phyloP scores from a whole-genome alignment of 108 stramenopile genomes.

The Cyclotella kingstonii region DNA sequence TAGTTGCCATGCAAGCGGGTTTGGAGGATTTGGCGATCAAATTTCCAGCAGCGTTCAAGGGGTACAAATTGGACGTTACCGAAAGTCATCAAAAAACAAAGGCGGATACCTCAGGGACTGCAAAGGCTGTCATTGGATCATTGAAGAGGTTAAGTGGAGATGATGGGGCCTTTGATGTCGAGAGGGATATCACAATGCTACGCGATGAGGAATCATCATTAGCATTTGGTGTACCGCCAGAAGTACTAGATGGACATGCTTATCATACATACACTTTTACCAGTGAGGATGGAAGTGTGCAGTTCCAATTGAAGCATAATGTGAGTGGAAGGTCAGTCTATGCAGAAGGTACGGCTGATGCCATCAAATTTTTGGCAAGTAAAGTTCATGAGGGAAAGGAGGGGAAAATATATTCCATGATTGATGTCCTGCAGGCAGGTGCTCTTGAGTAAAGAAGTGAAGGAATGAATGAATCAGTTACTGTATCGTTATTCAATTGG shows the following conservation, averaged over 20 bases:
- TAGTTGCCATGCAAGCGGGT: constrained; percentile 97
- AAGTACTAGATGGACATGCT: constrained; percentile 92
- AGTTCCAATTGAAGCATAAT: constrained; percentile 97
- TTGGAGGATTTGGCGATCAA: constrained; percentile 86
- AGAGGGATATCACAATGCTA: constrained; percentile 89
- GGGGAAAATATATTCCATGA: constrained; percentile 84
- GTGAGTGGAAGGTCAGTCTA: constrained; percentile 95
- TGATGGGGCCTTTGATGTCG: constrained; percentile 68
- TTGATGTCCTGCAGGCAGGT: constrained; percentile 84
- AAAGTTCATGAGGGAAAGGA: constrained; percentile 64
- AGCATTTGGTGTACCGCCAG: constrained; percentile 93
- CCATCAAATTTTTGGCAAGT: constrained; percentile 89
- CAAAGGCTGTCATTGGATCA: constrained; percentile 91
- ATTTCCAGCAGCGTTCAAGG: constrained; percentile 92
- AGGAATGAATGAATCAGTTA: no score
- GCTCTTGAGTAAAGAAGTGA: constrained; percentile 63
- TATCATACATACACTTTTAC: constrained; percentile 97
- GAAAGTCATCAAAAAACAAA: constrained; percentile 97
- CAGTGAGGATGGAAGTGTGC: constrained; percentile 86
- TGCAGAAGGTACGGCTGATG: constrained; percentile 98
- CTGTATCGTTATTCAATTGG: no score
- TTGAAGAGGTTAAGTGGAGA: constrained; percentile 70
- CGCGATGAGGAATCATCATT: constrained; percentile 79
- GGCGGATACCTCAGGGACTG: constrained; percentile 97
- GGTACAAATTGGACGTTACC: constrained; percentile 87